phyloP scores from a whole-genome alignment of 2,329 filamentous ascomycete species.

The Claviceps quebecensis region DNA sequence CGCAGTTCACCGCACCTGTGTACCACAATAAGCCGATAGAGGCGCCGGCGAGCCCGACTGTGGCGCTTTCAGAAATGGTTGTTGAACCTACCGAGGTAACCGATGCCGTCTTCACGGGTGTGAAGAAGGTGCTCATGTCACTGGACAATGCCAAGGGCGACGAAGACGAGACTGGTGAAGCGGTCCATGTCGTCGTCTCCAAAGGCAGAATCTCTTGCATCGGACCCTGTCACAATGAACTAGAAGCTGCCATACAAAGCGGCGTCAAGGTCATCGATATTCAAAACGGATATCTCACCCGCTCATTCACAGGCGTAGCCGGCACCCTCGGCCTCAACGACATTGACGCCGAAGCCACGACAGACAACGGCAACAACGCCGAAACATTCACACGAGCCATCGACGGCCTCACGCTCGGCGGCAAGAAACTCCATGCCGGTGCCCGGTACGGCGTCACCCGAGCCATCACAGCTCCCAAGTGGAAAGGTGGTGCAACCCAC shows the following conservation, averaged over 20 bases:
- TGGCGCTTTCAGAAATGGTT: slow-evolving; percentile 24
- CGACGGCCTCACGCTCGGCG: slow-evolving; percentile 40
- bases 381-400: slow-evolving; percentile 42
- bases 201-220: slow-evolving; percentile 42
- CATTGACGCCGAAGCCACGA: slow-evolving; percentile 42
- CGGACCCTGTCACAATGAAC: slow-evolving; percentile 34
- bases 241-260: slow-evolving; percentile 21
- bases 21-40: slow-evolving; percentile 36
- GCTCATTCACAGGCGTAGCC: slow-evolving; percentile 46
- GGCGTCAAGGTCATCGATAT: slow-evolving; percentile 30
- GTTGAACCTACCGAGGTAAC: slow-evolving; percentile 25
- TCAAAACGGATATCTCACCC: slow-evolving; percentile 44
- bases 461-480: slow-evolving; percentile 42
- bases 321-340: slow-evolving; percentile 47
- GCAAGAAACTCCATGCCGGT: slow-evolving; percentile 40
- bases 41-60: slow-evolving; percentile 25
- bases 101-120: slow-evolving; percentile 41
- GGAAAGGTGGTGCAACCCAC: slow-evolving; percentile 27
- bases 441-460: slow-evolving; percentile 43
- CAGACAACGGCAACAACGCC: slow-evolving; percentile 35
- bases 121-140: slow-evolving; percentile 36
- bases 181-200: slow-evolving; percentile 35
- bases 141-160: slow-evolving; percentile 19
- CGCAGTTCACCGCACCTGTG: slow-evolving; percentile 38
- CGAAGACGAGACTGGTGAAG: slow-evolving; percentile 15